phyloP scores from a whole-genome alignment of 805 yeast species.

The Myxozyma neotropica region DNA sequence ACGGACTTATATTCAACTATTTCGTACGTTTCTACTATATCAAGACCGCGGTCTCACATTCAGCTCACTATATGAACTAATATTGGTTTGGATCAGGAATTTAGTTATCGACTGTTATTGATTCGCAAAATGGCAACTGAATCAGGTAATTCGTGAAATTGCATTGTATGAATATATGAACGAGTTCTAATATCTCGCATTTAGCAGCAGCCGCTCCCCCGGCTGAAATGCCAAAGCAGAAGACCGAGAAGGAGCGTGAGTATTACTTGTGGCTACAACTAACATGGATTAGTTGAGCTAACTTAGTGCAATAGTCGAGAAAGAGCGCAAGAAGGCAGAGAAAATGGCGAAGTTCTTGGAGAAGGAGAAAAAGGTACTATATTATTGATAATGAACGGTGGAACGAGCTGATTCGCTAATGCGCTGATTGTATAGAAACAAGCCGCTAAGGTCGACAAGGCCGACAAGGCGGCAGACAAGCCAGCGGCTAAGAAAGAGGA shows the following conservation, averaged over 20 bases:
- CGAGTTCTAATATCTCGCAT: not conserved
- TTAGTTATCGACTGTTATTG: not conserved
- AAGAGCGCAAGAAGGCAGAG: constrained; percentile 88
- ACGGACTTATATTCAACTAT: not conserved
- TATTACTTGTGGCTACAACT: not conserved
- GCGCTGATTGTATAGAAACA: constrained; percentile 44
- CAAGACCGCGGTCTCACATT: too few species aligned
- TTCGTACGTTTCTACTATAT: not conserved
- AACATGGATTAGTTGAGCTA: not conserved
- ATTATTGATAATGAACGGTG: not conserved
- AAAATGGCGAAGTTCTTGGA: constrained; percentile 88
- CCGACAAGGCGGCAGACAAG: constrained; percentile 44
- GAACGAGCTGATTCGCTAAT: not conserved
- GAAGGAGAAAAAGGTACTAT: constrained; percentile 61
- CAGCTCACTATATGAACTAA: too few species aligned
- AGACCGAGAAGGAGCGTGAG: constrained; percentile 37
- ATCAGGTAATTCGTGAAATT: not conserved
- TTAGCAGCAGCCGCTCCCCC: constrained; percentile 10
- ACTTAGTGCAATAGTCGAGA: constrained; percentile 52
- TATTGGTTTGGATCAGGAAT: too few species aligned
- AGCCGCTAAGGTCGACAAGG: constrained; percentile 51
- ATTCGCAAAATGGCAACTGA: constrained; percentile 24
- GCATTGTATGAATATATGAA: too few species aligned
- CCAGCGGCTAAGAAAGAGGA: constrained; percentile 72
- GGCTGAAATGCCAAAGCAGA: constrained; percentile 29